Evolutionary conservation across 805 yeast species (phyloP), one percentile per base, ranked within the genome.

Genomic region (Zygosaccharomyces rouxii): DNA sequence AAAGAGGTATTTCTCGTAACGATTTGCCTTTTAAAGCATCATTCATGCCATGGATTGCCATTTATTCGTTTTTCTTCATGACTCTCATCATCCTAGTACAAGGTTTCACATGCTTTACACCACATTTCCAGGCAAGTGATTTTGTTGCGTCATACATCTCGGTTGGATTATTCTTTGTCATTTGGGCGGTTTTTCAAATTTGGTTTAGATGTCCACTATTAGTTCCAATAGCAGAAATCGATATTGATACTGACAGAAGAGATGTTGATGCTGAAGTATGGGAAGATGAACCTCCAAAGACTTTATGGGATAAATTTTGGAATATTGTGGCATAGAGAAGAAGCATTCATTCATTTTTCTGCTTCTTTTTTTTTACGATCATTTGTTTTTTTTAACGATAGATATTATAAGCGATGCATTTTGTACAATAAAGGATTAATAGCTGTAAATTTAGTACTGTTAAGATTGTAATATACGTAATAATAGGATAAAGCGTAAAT

Each of bases 111-210:
- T 78, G 79, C 1, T 87, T 87, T 68, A 79, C 79, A 47, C 67
- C 65, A 9, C 66, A 62, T 23, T 70, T 84, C 58, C 70, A 69
- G 50, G 85, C 78, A 3, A 64, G 78, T 9, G 68, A 70, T 31
- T 87, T 87, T 71, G 79, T 86, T 63, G 79, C 87, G 22, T 78
- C 86, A 21, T 87, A 87, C 61, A 71, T 87, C 48, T 86, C 92
- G 13, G 71, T 84, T 18, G 75, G 85, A 48, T 67, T 84, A 42
- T 83, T 82, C 63, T 70, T 74, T 38, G 76, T 69, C 7, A 56
- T 77, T 6, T 87, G 81, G 81, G 48, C 75, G 2, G 73, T 72
- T 10, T 75, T 80, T 67, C 86, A 83, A 55, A 50, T 75, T 33
- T 74, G 66, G 61, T 81, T 72, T 64, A 75, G 78, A 52, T 70